A percentile compares a stretch with the other conserved stretches of the same genome.
Evolutionary conservation across 148 eudicot genomes (phyloP).

Genomic region (Rhododendron williamsianum): DNA sequence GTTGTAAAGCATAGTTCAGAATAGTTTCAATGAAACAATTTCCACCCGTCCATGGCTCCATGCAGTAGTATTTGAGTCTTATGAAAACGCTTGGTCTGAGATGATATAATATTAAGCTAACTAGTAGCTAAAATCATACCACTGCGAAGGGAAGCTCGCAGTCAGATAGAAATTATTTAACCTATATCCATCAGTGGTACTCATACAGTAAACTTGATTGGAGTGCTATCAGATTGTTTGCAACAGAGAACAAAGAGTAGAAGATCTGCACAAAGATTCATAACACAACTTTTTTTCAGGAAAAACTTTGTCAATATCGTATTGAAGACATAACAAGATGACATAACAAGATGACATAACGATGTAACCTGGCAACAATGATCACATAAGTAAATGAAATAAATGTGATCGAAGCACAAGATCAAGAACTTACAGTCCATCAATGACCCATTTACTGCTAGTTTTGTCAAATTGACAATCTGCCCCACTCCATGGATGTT

Average conservation of each 20-base stretch:
- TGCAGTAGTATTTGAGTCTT: neutral
- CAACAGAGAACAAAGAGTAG: neutral
- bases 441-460: constrained; percentile 72
- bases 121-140: neutral
- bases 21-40: neutral
- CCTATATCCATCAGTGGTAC: neutral
- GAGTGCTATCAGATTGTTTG: neutral
- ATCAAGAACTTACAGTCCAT: constrained; percentile 71
- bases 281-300: no score
- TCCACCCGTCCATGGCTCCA: neutral
- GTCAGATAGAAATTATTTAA: neutral
- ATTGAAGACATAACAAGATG: neutral
- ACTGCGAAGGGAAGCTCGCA: neutral
- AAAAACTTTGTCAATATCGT: neutral
- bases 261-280: neutral
- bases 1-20: neutral
- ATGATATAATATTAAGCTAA: neutral
- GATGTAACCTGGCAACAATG: neutral
- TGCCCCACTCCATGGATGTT: constrained; percentile 98
- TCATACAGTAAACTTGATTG: neutral
- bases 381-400: neutral
- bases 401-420: neutral
- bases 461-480: constrained; percentile 70
- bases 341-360: neutral
- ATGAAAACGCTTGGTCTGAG: neutral